Percentiles rank a stretch among this genome's conserved stretches.
phyloP scores from a whole-genome alignment of 1,284 basidiomycete genomes.

The Trichosporon inkin region DNA sequence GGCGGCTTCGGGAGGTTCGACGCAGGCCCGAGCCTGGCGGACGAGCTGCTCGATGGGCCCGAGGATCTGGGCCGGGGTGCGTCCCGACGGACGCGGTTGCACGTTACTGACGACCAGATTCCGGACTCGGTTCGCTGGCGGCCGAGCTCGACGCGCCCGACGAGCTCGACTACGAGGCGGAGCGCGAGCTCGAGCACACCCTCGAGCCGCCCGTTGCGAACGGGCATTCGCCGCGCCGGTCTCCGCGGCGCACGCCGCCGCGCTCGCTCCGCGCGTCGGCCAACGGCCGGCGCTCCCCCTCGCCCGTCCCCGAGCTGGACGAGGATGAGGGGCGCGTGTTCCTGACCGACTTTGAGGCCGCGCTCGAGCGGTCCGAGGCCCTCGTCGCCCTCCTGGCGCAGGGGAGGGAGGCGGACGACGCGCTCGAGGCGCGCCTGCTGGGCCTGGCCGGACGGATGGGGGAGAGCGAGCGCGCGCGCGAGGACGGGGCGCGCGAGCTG shows the following conservation, averaged over 20 bases:
- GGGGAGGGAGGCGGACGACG: background rate
- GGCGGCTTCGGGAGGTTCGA: background rate
- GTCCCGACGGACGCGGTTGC: background rate
- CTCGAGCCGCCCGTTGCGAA: background rate
- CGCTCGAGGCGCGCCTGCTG: constrained; percentile 16
- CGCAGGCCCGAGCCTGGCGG: background rate
- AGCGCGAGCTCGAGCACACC: constrained; percentile 3
- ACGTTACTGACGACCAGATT: background rate
- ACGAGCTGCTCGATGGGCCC: constrained; percentile 4
- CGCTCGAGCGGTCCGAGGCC: background rate
- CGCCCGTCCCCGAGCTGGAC: background rate
- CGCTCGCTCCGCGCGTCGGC: background rate
- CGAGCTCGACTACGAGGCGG: constrained; percentile 7
- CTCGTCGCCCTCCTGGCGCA: background rate
- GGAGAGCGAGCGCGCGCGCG: constrained; percentile 19
- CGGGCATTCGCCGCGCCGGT: background rate
- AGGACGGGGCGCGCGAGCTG: constrained; percentile 18
- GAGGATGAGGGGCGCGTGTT: background rate
- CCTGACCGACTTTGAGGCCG: background rate
- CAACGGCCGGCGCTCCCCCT: background rate
- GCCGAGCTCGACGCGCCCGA: constrained; percentile 8
- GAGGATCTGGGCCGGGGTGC: constrained; percentile 6
- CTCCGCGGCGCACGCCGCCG: background rate
- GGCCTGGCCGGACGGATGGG: constrained; percentile 8
- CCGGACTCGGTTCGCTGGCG: constrained; percentile 11